phyloP scores from a whole-genome alignment of 2,329 filamentous ascomycete species.

The Monosporascus sp. region DNA sequence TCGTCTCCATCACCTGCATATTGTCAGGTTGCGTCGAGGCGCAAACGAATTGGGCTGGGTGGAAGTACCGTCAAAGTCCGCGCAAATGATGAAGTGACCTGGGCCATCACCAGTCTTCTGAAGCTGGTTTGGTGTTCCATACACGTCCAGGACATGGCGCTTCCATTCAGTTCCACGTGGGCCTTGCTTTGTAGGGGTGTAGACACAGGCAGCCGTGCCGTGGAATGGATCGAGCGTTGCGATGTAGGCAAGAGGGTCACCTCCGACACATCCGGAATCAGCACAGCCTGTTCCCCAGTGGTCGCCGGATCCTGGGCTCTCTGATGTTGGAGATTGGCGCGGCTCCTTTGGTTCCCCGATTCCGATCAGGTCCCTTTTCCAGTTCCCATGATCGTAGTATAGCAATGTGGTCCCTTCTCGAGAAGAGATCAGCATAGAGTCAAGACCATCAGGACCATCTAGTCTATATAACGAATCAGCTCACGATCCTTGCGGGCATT shows the following conservation, averaged over 20 bases:
- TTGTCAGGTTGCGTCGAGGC: too few relatives aligned
- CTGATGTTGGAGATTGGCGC: background rate
- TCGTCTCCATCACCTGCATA: slow-evolving; percentile 14
- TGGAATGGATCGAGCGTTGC: slow-evolving; percentile 16
- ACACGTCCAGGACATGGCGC: too few relatives aligned
- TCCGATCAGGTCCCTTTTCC: too few relatives aligned
- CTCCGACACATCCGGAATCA: slow-evolving; percentile 7
- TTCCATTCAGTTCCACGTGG: too few relatives aligned
- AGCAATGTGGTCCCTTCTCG: background rate
- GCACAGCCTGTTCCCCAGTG: slow-evolving; percentile 13
- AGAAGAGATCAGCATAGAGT: background rate
- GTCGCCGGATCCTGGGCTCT: background rate
- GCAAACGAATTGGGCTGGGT: too few relatives aligned
- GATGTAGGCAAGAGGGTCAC: slow-evolving; percentile 14
- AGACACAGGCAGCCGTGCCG: slow-evolving; percentile 8
- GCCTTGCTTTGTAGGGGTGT: background rate
- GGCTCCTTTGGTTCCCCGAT: too few relatives aligned
- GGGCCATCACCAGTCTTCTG: too few relatives aligned
- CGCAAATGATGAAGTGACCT: too few relatives aligned
- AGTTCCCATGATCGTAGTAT: background rate
- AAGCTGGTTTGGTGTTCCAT: too few relatives aligned
- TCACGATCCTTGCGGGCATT: too few relatives aligned
- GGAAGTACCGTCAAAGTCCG: too few relatives aligned
- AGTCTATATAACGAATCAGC: background rate
- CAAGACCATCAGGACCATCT: background rate